These are phyloP conservation scores for Cryptococcus sp. DNA, from an alignment of 1,284 basidiomycete genomes.

Conservation along the genomic window DNA sequence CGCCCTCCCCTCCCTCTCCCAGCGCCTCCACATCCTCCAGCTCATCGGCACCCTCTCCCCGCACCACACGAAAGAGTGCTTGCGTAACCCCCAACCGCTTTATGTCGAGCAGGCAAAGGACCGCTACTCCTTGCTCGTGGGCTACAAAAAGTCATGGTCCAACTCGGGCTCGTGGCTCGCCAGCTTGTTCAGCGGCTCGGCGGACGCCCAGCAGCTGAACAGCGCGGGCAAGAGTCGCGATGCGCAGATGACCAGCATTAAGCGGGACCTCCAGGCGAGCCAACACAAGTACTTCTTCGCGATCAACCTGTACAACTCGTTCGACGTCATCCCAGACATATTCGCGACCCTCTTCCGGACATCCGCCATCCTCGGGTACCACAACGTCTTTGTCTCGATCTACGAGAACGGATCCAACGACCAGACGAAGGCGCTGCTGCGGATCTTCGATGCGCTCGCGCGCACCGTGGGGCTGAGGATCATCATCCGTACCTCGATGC, in stretches of 20 bases:
- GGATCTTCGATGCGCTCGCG: constrained; percentile 87
- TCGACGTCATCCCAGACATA: constrained; percentile 92
- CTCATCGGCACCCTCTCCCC: constrained; percentile 79
- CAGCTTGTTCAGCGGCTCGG: constrained; percentile 46
- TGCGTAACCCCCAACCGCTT: constrained; percentile 71
- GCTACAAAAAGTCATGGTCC: constrained; percentile 62
- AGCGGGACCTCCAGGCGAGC: constrained; percentile 51
- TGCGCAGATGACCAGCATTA: constrained; percentile 52
- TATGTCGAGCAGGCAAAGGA: constrained; percentile 79
- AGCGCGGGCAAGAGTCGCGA: constrained; percentile 54
- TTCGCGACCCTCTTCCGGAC: constrained; percentile 93
- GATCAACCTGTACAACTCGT: constrained; percentile 97
- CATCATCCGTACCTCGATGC: constrained; percentile 82
- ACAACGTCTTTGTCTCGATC: constrained; percentile 93
- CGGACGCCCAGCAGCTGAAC: constrained; percentile 37
- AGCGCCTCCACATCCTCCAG: constrained; percentile 77
- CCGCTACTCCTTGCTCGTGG: constrained; percentile 75
- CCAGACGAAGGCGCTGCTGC: constrained; percentile 90
- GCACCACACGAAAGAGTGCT: constrained; percentile 88
- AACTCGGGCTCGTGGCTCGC: constrained; percentile 60
- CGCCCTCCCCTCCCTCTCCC: constrained; percentile 63
- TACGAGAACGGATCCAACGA: constrained; percentile 96
- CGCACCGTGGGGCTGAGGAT: constrained; percentile 82
- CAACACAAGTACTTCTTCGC: constrained; percentile 97
- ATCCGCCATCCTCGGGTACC: constrained; percentile 82